phyloP scores from a whole-genome alignment of 2,329 filamentous ascomycete species.

The Helicocarpus griseus region DNA sequence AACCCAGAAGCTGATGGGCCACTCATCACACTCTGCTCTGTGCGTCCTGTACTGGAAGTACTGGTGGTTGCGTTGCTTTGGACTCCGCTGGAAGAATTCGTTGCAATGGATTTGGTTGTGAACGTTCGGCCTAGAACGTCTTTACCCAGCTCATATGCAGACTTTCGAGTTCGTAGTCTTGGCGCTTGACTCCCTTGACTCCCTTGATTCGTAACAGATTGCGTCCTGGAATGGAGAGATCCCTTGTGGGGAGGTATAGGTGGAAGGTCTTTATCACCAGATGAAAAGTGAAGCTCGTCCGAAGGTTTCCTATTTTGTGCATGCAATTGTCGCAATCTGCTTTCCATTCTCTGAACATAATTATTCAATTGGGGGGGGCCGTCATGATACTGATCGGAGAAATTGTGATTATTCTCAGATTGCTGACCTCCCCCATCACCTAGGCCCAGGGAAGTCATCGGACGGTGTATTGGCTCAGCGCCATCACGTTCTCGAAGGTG shows the following conservation, averaged over 20 bases:
- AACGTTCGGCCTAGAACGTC: conserved; percentile 65
- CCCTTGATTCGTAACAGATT: conserved; percentile 31
- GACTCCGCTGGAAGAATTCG: conserved; percentile 64
- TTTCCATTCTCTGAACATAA: conserved; percentile 90
- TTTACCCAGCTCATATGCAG: conserved; percentile 64
- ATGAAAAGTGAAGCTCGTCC: conserved; percentile 44
- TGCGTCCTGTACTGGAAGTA: conserved; percentile 65
- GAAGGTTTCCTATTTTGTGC: conserved; percentile 29
- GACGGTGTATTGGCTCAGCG: conserved; percentile 38
- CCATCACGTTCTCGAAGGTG: conserved; percentile 29
- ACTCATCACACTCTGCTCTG: conserved; percentile 84
- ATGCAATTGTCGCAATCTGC: conserved; percentile 63
- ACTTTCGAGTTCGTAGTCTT: conserved; percentile 32
- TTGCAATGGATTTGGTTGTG: conserved; percentile 79
- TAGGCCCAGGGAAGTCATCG: conserved; percentile 67
- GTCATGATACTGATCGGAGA: conserved; percentile 44
- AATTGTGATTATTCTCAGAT: conserved; percentile 30
- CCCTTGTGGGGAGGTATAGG: conserved; percentile 53
- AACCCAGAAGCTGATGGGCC: conserved; percentile 81
- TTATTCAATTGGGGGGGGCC: conserved; percentile 65
- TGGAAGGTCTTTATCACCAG: conserved; percentile 43
- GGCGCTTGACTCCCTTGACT: conserved; percentile 21
- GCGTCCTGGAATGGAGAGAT: conserved; percentile 33
- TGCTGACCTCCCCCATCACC: conserved; percentile 38
- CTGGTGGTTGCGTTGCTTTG: conserved; percentile 57